Evolutionary conservation across 345 rosid genomes (phyloP).

Genomic region (Turritis glabra): DNA sequence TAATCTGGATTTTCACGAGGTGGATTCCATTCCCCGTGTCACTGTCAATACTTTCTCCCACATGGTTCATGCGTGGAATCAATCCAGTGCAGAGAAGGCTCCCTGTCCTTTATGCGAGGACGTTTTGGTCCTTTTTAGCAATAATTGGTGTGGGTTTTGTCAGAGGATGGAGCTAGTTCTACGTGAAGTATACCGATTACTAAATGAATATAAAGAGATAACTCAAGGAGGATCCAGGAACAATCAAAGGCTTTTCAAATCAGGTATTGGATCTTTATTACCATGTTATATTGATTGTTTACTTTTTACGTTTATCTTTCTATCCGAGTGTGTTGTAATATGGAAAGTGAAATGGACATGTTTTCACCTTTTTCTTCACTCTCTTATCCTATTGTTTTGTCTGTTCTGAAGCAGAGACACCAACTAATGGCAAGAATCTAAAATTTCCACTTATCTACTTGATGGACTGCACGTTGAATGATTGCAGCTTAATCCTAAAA

Average conservation of each 20-base stretch:
- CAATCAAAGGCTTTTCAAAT: conserved; percentile 38
- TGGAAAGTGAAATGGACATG: conserved; percentile 1
- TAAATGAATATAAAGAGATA: conserved; percentile 52
- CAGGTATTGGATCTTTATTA: conserved; percentile 40
- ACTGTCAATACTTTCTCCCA: conserved; percentile 57
- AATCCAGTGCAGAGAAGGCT: conserved; percentile 44
- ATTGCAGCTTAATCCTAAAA: conserved; percentile 74
- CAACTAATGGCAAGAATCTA: conserved; percentile 23
- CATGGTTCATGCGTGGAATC: conserved; percentile 58
- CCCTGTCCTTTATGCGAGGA: conserved; percentile 57
- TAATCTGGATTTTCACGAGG: conserved; percentile 80
- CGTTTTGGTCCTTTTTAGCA: conserved; percentile 87
- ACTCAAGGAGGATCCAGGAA: conserved; percentile 45
- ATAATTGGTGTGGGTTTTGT: conserved; percentile 91
- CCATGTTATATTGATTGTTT: background rate
- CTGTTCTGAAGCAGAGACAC: conserved; percentile 25
- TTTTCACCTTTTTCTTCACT: background rate
- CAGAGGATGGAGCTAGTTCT: conserved; percentile 91
- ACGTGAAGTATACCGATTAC: conserved; percentile 73
- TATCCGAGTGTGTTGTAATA: background rate
- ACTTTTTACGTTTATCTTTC: background rate
- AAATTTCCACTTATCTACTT: conserved; percentile 68
- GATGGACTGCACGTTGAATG: conserved; percentile 92
- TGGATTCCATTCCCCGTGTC: conserved; percentile 68
- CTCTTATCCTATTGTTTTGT: conserved; percentile 6